phyloP scores from a whole-genome alignment of 2,329 filamentous ascomycete species.

The Phialophora chinensis region DNA sequence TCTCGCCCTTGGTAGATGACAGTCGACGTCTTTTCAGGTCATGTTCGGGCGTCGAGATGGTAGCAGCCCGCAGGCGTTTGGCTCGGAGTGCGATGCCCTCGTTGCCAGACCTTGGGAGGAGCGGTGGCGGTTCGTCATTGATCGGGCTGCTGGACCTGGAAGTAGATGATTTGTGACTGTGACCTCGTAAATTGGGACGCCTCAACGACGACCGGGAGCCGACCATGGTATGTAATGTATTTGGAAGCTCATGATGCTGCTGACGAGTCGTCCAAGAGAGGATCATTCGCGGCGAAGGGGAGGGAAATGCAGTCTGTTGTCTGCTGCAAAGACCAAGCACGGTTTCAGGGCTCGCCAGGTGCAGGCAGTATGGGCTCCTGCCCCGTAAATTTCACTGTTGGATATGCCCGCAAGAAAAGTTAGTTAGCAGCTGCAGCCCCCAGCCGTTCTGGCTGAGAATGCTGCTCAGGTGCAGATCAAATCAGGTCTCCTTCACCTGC shows the following conservation, averaged over 20 bases:
- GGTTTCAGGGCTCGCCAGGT: constrained; percentile 19
- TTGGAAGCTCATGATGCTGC: constrained; percentile 38
- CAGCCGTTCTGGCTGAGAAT: neutral
- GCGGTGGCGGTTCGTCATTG: constrained; percentile 35
- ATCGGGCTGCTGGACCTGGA: constrained; percentile 38
- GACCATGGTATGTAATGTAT: constrained; percentile 41
- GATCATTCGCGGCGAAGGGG: constrained; percentile 23
- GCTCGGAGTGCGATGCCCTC: constrained; percentile 27
- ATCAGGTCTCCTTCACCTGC: neutral
- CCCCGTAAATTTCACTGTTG: constrained; percentile 13
- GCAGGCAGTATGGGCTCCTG: constrained; percentile 11
- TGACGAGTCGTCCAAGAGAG: constrained; percentile 12
- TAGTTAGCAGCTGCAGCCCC: neutral
- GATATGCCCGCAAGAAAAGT: constrained; percentile 11
- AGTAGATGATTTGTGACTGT: constrained; percentile 18
- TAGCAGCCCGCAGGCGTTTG: constrained; percentile 35
- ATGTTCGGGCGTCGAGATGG: constrained; percentile 29
- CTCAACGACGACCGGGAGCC: constrained; percentile 43
- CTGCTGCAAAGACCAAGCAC: constrained; percentile 15
- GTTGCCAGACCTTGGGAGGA: constrained; percentile 29
- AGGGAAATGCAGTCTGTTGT: constrained; percentile 13
- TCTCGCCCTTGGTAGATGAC: constrained; percentile 31
- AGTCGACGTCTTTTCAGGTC: constrained; percentile 38
- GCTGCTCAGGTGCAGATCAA: neutral
- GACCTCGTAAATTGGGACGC: constrained; percentile 38